A percentile compares a stretch with the other conserved stretches of the same genome.
Evolutionary conservation across 2,329 filamentous ascomycete genomes (phyloP).

Genomic region (Pestalotiopsis sp.): DNA sequence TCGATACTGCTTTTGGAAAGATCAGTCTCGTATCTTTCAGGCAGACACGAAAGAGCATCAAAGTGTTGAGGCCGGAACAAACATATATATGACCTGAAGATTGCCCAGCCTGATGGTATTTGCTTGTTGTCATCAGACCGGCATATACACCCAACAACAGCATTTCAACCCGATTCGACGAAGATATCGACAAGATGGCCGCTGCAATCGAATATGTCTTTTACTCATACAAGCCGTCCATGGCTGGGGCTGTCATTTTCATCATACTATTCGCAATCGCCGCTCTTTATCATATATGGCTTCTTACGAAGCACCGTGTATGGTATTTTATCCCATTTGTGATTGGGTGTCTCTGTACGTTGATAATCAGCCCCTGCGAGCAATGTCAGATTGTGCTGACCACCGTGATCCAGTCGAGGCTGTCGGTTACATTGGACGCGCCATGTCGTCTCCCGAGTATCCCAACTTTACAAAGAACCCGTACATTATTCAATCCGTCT

Average conservation of each 20-base stretch:
- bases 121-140: neutral
- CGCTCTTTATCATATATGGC: constrained; percentile 37
- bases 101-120: neutral
- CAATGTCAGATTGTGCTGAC: neutral
- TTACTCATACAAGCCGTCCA: constrained; percentile 12
- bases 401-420: constrained; percentile 43
- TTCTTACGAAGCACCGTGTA: constrained; percentile 39
- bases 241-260: constrained; percentile 32
- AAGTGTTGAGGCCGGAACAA: neutral
- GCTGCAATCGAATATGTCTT: constrained; percentile 7
- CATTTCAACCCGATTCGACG: neutral
- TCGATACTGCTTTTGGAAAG: neutral
- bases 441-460: constrained; percentile 41
- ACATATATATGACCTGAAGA: neutral
- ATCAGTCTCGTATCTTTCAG: neutral
- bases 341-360: constrained; percentile 53
- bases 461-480: constrained; percentile 39
- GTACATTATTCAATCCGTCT: constrained; percentile 41
- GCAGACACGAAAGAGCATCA: neutral
- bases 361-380: neutral
- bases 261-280: constrained; percentile 41
- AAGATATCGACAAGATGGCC: neutral
- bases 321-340: constrained; percentile 56
- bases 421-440: constrained; percentile 54
- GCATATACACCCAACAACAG: neutral